phyloP scores from a whole-genome alignment of 2,329 filamentous ascomycete species.

The Aspergillus amoenus region DNA sequence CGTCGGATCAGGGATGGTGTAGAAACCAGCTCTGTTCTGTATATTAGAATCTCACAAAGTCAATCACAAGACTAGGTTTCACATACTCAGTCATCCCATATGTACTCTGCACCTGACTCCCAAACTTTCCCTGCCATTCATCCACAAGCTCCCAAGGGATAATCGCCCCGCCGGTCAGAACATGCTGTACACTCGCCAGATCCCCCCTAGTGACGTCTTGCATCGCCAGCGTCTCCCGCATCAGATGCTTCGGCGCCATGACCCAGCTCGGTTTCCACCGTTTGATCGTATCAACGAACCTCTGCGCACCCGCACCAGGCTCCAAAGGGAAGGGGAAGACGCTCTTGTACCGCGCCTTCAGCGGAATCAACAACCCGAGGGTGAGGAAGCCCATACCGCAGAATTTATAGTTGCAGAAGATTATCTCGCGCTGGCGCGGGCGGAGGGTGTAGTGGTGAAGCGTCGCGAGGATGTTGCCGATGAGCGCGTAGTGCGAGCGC shows the following conservation, averaged over 20 bases:
- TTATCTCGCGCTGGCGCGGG: not conserved
- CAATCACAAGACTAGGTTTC: not conserved
- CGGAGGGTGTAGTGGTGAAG: not conserved
- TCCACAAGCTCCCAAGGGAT: not conserved
- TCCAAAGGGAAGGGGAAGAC: not conserved
- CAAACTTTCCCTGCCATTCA: not conserved
- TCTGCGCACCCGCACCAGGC: too few species aligned
- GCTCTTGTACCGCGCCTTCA: not conserved
- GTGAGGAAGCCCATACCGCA: not conserved
- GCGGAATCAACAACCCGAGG: not conserved
- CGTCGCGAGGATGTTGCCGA: not conserved
- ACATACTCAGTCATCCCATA: conserved; percentile 72
- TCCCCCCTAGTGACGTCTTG: too few species aligned
- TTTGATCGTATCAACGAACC: not conserved
- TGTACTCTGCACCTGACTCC: not conserved
- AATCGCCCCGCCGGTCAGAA: not conserved
- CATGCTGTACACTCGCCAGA: not conserved
- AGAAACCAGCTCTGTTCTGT: not conserved
- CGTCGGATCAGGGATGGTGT: conserved; percentile 51
- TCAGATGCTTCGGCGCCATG: not conserved
- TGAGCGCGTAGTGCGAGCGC: not conserved
- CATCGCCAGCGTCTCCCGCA: not conserved
- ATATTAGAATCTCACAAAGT: not conserved
- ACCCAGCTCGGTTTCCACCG: not conserved
- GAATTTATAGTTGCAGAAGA: not conserved